Evolutionary conservation across 2,329 filamentous ascomycete species (phyloP).

Genomic region (Trichoderma simmonsii): DNA sequence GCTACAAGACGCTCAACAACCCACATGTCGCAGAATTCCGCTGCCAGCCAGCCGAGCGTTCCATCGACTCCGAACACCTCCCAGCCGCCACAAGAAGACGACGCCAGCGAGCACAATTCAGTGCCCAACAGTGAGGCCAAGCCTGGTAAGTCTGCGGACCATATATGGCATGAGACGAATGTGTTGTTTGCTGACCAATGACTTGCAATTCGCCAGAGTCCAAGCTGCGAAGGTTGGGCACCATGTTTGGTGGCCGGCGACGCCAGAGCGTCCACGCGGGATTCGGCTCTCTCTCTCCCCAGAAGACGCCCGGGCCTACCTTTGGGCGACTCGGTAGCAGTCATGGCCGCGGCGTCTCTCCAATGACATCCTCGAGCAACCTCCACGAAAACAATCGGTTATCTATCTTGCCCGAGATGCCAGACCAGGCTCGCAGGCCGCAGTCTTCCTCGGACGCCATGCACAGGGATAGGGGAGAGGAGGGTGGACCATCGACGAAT

Average conservation of each 20-base stretch:
- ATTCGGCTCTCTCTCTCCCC: conserved; percentile 49
- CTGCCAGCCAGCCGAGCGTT: conserved; percentile 17
- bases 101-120: conserved; percentile 44
- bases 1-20: conserved; percentile 42
- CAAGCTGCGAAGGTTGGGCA: conserved; percentile 62
- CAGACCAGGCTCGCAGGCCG: conserved; percentile 37
- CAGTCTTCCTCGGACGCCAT: conserved; percentile 28
- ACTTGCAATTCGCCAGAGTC: conserved; percentile 40
- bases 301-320: conserved; percentile 46
- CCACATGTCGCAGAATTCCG: conserved; percentile 17
- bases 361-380: conserved; percentile 58
- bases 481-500: conserved; percentile 19
- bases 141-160: conserved; percentile 32
- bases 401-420: conserved; percentile 57
- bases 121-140: conserved; percentile 31
- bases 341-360: conserved; percentile 56
- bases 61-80: conserved; percentile 16
- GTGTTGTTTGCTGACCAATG: neutral
- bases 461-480: conserved; percentile 16
- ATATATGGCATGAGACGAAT: neutral
- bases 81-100: conserved; percentile 25
- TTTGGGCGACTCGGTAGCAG: conserved; percentile 65
- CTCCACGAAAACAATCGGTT: conserved; percentile 53
- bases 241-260: conserved; percentile 60
- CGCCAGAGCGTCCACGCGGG: conserved; percentile 65